phyloP scores from a whole-genome alignment of 768 basidiomycete species.

The Russula vinacea region DNA sequence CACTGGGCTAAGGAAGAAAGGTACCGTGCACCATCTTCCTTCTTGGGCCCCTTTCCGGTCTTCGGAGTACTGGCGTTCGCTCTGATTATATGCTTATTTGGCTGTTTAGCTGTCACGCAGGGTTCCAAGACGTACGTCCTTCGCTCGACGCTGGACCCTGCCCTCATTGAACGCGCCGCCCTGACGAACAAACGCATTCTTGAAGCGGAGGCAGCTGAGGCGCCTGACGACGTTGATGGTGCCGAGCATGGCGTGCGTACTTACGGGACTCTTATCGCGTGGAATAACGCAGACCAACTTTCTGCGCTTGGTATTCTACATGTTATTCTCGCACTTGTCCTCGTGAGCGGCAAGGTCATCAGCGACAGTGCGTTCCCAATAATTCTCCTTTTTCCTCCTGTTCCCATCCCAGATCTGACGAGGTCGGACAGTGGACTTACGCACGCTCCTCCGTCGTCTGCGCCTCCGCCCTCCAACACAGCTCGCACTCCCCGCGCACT shows the following conservation, averaged over 20 bases:
- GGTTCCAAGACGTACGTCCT: slow-evolving; percentile 82
- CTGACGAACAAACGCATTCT: slow-evolving; percentile 44
- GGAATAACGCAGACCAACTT: slow-evolving; percentile 66
- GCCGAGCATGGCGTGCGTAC: slow-evolving; percentile 45
- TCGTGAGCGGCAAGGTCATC: slow-evolving; percentile 75
- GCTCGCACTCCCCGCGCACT: slow-evolving; percentile 51
- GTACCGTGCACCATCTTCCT: slow-evolving; percentile 38
- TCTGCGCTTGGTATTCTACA: slow-evolving; percentile 72
- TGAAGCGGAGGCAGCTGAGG: slow-evolving; percentile 48
- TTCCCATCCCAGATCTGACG: background rate
- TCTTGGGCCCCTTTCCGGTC: background rate
- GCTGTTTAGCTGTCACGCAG: slow-evolving; percentile 45
- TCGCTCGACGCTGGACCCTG: slow-evolving; percentile 64
- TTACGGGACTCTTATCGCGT: slow-evolving; percentile 70
- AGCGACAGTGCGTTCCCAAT: slow-evolving; percentile 59
- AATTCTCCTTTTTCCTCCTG: background rate
- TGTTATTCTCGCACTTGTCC: slow-evolving; percentile 75
- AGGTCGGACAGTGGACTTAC: slow-evolving; percentile 59
- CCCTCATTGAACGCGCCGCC: slow-evolving; percentile 60
- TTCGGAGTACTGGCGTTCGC: background rate
- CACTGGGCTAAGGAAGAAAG: slow-evolving; percentile 64
- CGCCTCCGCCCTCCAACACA: slow-evolving; percentile 50
- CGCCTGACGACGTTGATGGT: slow-evolving; percentile 51
- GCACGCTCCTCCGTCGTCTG: slow-evolving; percentile 64
- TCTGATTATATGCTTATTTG: background rate